These are phyloP conservation scores for Gentiana macrophylla DNA, from an alignment of 257 asterid genomes.

Conservation along the genomic window DNA sequence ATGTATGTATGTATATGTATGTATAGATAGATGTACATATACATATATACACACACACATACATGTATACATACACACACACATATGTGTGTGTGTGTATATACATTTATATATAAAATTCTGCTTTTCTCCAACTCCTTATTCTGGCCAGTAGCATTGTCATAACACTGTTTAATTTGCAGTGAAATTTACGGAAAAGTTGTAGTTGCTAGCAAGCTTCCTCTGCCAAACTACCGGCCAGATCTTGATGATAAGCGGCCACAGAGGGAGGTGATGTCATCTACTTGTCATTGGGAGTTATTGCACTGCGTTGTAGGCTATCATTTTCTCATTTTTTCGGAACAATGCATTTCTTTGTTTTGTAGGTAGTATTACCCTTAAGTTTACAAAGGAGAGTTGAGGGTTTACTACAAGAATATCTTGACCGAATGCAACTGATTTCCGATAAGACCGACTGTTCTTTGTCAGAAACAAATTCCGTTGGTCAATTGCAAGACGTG, in stretches of 20 bases:
- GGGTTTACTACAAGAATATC: conserved; percentile 94
- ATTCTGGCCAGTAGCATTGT: conserved; percentile 1
- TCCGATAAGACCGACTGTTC: conserved; percentile 23
- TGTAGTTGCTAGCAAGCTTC: conserved; percentile 82
- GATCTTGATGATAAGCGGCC: conserved; percentile 97
- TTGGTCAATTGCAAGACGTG: conserved; percentile 29
- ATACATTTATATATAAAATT: background rate
- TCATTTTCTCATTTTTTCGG: conserved; percentile 4
- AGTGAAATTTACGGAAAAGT: conserved; percentile 88
- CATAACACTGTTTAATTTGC: conserved; percentile 12
- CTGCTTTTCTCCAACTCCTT: conserved; percentile 9
- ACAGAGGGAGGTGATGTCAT: conserved; percentile 67
- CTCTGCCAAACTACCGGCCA: conserved; percentile 90
- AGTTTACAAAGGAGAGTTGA: conserved; percentile 98
- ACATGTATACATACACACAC: no score
- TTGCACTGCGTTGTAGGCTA: background rate
- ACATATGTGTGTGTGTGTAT: no score
- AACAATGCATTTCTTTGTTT: conserved; percentile 14
- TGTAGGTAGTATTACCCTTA: conserved; percentile 82
- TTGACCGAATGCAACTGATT: conserved; percentile 56
- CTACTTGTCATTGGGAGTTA: no score
- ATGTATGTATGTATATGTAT: no score
- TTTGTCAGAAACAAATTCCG: conserved; percentile 24
- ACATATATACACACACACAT: no score
- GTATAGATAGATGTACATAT: no score